These are phyloP conservation scores for Striga hermonthica DNA, from an alignment of 305 asterid genomes.

Conservation along the genomic window DNA sequence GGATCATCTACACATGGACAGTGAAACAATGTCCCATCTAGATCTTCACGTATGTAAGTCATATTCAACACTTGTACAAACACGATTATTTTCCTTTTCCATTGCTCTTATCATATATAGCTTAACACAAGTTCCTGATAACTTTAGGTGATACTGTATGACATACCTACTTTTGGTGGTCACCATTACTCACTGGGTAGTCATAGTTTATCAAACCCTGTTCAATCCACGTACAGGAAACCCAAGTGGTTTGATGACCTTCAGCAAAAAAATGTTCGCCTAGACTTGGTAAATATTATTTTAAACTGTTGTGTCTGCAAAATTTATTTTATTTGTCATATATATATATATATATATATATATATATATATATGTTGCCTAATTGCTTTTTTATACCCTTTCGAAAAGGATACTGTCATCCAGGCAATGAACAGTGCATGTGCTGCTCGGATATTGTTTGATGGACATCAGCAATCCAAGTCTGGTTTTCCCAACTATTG, in stretches of 20 bases:
- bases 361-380: background rate
- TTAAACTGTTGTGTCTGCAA: too few species aligned
- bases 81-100: conserved; percentile 27
- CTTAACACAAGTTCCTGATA: conserved; percentile 29
- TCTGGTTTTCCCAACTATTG: conserved; percentile 32
- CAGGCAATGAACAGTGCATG: conserved; percentile 73
- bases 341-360: background rate
- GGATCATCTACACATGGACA: conserved; percentile 74
- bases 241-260: conserved; percentile 84
- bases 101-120: conserved; percentile 26
- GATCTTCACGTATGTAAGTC: conserved; percentile 99
- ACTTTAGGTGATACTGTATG: conserved; percentile 68
- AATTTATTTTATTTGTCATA: conserved; percentile 14
- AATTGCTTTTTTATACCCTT: conserved; percentile 28
- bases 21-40: conserved; percentile 41
- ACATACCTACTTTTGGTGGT: conserved; percentile 63
- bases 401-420: conserved; percentile 60
- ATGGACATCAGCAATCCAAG: conserved; percentile 38
- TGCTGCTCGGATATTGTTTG: conserved; percentile 56
- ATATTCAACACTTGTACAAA: conserved; percentile 28
- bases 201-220: conserved; percentile 34
- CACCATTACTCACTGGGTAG: conserved; percentile 73
- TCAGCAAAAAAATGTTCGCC: conserved; percentile 43
- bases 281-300: conserved; percentile 62
- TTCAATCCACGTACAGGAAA: conserved; percentile 48